Percentiles rank a stretch among this genome's conserved stretches.
Conservation (phyloP, 1,284 basidiomycete genomes). For the Ceratorhiza oryzae-sativae region DNA sequence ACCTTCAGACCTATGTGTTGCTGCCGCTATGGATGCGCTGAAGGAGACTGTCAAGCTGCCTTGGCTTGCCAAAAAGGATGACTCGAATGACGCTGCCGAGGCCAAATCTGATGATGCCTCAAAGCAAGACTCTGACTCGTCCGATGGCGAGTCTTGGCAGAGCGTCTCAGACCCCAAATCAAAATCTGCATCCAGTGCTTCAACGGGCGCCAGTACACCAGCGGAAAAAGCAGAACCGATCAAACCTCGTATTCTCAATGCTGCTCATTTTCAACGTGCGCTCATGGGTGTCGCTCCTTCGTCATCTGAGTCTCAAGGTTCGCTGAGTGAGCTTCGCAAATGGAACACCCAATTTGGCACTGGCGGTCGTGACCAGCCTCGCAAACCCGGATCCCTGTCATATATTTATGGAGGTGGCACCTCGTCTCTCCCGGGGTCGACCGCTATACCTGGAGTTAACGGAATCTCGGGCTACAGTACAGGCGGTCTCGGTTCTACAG, state of each 20-base stretch:
- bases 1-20: constrained; percentile 82
- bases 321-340: constrained; percentile 79
- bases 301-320: constrained; percentile 80
- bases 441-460: not conserved
- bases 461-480: not conserved
- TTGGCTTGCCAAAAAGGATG: constrained; percentile 56
- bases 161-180: not conserved
- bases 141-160: not conserved
- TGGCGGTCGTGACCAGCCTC: constrained; percentile 25
- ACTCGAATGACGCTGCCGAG: not conserved
- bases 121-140: not conserved
- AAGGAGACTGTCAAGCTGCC: constrained; percentile 83
- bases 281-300: constrained; percentile 87
- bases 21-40: constrained; percentile 87
- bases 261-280: constrained; percentile 79
- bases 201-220: constrained; percentile 37
- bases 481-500: too few species aligned
- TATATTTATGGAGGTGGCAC: constrained; percentile 4
- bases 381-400: not conserved
- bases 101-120: not conserved
- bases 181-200: not conserved
- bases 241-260: constrained; percentile 56
- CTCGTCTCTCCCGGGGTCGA: not conserved
- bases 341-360: constrained; percentile 95
- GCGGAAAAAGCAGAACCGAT: constrained; percentile 39